Percentiles rank a stretch among this genome's conserved stretches.
phyloP scores from a whole-genome alignment of 208 protist species.

The Jaenimonas drosophilae region DNA sequence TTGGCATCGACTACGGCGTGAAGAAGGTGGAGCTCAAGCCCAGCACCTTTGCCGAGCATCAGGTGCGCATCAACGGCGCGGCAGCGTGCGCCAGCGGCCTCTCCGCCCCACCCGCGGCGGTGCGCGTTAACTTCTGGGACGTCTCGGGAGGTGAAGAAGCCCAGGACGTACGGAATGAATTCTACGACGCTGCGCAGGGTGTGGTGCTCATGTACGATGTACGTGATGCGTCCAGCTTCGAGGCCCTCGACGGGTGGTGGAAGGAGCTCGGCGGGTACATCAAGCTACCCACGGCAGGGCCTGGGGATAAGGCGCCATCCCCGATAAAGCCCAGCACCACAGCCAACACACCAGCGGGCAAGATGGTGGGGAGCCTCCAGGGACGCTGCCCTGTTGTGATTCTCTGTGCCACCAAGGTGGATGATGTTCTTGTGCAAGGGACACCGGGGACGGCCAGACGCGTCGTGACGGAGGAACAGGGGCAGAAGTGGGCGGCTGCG shows the following conservation, averaged over 20 bases:
- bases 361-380: constrained; percentile 19
- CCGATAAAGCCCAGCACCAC: constrained; percentile 17
- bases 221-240: constrained; percentile 36
- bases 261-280: constrained; percentile 48
- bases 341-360: constrained; percentile 25
- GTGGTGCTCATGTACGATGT: constrained; percentile 82
- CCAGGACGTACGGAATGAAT: constrained; percentile 93
- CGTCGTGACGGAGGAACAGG: constrained; percentile 42
- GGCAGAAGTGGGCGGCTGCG: constrained; percentile 39
- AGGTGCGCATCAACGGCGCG: not conserved
- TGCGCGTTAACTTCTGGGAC: constrained; percentile 96
- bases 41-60: constrained; percentile 5
- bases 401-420: constrained; percentile 63
- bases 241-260: constrained; percentile 53
- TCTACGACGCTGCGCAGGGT: constrained; percentile 93
- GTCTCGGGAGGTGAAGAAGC: constrained; percentile 87
- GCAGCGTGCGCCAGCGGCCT: not conserved
- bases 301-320: not conserved
- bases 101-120: constrained; percentile 8
- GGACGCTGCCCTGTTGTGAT: constrained; percentile 24
- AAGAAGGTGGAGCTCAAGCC: constrained; percentile 64
- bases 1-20: constrained; percentile 96
- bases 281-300: not conserved
- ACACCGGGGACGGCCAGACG: constrained; percentile 11
- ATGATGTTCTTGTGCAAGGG: constrained; percentile 17